These are phyloP conservation scores for Cyberlindnera nakhonratchasimensis DNA, from an alignment of 805 yeast species.

Conservation along the genomic window DNA sequence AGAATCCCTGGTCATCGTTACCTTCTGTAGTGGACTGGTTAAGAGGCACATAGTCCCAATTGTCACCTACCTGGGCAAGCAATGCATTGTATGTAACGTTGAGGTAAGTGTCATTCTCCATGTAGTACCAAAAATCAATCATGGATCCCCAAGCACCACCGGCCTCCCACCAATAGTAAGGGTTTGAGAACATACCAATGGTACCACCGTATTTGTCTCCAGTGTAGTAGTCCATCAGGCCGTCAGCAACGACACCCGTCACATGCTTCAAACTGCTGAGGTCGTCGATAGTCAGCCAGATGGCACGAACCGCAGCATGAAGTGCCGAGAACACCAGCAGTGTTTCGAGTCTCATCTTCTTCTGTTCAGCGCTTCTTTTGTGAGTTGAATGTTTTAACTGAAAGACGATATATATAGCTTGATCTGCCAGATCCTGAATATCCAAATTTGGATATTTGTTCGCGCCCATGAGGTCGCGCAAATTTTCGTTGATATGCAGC, in stretches of 20 bases:
- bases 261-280: slow-evolving; percentile 38
- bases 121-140: slow-evolving; percentile 65
- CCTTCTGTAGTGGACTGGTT: slow-evolving; percentile 86
- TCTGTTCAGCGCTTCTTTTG: neutral
- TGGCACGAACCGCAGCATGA: slow-evolving; percentile 8
- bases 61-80: slow-evolving; percentile 59
- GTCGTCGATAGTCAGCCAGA: slow-evolving; percentile 30
- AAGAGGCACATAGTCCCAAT: slow-evolving; percentile 69
- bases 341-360: neutral
- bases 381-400: neutral
- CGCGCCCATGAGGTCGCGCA: too few species aligned
- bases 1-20: slow-evolving; percentile 90
- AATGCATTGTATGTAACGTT: slow-evolving; percentile 53
- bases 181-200: slow-evolving; percentile 66
- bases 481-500: too few species aligned
- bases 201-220: slow-evolving; percentile 62
- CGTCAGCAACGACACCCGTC: slow-evolving; percentile 54
- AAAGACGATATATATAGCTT: too few species aligned
- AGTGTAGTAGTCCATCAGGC: slow-evolving; percentile 71
- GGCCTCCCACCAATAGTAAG: slow-evolving; percentile 92
- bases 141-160: slow-evolving; percentile 65
- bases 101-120: slow-evolving; percentile 63
- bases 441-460: too few species aligned
- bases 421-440: too few species aligned
- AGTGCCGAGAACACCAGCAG: slow-evolving; percentile 1